Evolutionary conservation across 106 monocot species (phyloP).

Genomic region (Hemerocallis citrina): DNA sequence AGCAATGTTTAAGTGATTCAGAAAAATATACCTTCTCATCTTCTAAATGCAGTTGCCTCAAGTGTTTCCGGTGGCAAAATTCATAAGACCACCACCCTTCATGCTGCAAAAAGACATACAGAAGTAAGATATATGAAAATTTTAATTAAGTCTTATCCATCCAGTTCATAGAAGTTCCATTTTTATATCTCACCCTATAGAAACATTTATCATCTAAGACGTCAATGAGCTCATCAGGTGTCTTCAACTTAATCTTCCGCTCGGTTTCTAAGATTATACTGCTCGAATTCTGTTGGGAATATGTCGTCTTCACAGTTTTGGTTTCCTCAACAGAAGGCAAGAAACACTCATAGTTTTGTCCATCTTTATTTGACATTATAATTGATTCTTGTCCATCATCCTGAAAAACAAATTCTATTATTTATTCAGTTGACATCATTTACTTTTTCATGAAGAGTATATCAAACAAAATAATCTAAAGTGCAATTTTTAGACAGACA

Average conservation of each 20-base stretch:
- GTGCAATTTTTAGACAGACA: too few relatives aligned
- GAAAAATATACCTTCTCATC: constrained; percentile 45
- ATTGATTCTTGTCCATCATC: constrained; percentile 55
- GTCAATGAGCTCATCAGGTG: constrained; percentile 86
- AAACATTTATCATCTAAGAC: constrained; percentile 68
- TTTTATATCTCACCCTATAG: constrained; percentile 35
- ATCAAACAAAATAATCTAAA: too few relatives aligned
- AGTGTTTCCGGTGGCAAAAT: constrained; percentile 61
- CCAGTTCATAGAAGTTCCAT: background rate
- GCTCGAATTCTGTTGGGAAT: constrained; percentile 46
- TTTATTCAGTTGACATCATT: too few relatives aligned
- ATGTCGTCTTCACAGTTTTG: constrained; percentile 31
- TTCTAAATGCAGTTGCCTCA: constrained; percentile 70
- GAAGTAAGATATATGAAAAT: background rate
- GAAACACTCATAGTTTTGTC: constrained; percentile 56
- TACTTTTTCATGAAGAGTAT: too few relatives aligned
- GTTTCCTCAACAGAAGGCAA: constrained; percentile 70
- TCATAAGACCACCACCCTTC: constrained; percentile 98
- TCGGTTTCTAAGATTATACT: constrained; percentile 50
- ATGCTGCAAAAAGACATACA: constrained; percentile 31
- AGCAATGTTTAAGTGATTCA: background rate
- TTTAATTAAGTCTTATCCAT: background rate
- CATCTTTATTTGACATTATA: constrained; percentile 63
- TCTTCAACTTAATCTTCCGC: constrained; percentile 48
- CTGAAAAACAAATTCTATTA: constrained; percentile 30